Percentiles rank a stretch among this genome's conserved stretches.
phyloP scores from a whole-genome alignment of 1,139 yeast species.

The Hemisphaericaspora lyxosophila region DNA sequence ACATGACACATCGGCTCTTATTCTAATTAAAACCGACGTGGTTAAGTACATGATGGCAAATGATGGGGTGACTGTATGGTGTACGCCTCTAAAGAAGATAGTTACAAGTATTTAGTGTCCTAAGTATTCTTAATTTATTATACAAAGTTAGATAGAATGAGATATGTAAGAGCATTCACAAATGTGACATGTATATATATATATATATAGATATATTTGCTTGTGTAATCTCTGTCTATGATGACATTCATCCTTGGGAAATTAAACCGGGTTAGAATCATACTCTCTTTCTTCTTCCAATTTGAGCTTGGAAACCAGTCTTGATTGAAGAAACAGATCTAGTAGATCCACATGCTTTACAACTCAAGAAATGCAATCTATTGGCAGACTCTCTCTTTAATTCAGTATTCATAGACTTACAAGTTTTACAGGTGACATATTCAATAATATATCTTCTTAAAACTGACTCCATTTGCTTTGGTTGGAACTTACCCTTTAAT shows the following conservation, averaged over 20 bases:
- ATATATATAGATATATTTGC: neutral
- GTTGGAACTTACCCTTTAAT: constrained; percentile 97
- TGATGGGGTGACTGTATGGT: constrained; percentile 57
- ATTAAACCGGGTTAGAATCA: no score
- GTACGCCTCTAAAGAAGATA: constrained; percentile 52
- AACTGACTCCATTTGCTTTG: constrained; percentile 95
- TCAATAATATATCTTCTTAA: constrained; percentile 95
- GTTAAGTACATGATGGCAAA: constrained; percentile 50
- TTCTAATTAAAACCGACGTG: constrained; percentile 23
- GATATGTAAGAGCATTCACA: neutral
- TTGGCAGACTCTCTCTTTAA: constrained; percentile 92
- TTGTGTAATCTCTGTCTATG: neutral
- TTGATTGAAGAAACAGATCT: constrained; percentile 96
- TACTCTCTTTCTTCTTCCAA: constrained; percentile 70
- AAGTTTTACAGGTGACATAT: constrained; percentile 97
- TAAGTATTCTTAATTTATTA: constrained; percentile 1
- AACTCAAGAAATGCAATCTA: constrained; percentile 95
- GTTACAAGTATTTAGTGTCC: constrained; percentile 18
- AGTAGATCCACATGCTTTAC: constrained; percentile 97
- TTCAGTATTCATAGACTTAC: constrained; percentile 96
- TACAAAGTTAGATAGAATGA: constrained; percentile 3
- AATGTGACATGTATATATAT: neutral
- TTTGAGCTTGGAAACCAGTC: constrained; percentile 99
- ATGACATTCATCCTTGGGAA: neutral
- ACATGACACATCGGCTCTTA: constrained; percentile 5